A percentile compares a stretch with the other conserved stretches of the same genome.
These are phyloP conservation scores for Chlamydomonas sphaeroides DNA, from an alignment of 139 green algal genomes.

Conservation along the genomic window DNA sequence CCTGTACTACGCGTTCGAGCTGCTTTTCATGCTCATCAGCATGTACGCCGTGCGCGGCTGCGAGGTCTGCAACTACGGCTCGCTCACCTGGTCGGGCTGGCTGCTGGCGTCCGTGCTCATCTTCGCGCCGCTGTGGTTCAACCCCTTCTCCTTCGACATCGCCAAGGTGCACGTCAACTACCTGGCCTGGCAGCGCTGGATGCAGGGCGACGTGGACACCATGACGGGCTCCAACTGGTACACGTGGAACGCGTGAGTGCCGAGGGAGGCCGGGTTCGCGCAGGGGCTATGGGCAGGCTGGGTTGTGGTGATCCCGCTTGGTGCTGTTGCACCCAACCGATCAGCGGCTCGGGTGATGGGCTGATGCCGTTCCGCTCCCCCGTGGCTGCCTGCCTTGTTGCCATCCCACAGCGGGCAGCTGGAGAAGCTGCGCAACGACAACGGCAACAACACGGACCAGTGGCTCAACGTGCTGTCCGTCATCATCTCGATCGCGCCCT, in stretches of 20 bases:
- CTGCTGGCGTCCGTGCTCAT: slow-evolving; percentile 53
- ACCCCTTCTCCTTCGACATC: slow-evolving; percentile 62
- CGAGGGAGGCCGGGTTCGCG: slow-evolving; percentile 9
- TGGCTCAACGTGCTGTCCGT: slow-evolving; percentile 50
- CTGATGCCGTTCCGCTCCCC: no score
- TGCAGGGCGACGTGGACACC: slow-evolving; percentile 60
- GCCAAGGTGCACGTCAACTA: slow-evolving; percentile 56
- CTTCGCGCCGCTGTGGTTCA: slow-evolving; percentile 63
- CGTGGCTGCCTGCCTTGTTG: no score
- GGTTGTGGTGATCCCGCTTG: no score
- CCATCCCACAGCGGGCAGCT: no score
- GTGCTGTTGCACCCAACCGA: no score
- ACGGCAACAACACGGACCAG: slow-evolving; percentile 61
- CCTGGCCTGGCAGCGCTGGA: slow-evolving; percentile 54
- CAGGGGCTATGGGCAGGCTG: no score
- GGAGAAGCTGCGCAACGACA: slow-evolving; percentile 62
- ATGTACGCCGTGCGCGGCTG: slow-evolving; percentile 51
- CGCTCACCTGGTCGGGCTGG: slow-evolving; percentile 58
- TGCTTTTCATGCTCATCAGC: slow-evolving; percentile 50
- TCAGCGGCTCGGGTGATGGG: no score
- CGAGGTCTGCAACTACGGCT: slow-evolving; percentile 40
- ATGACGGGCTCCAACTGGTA: slow-evolving; percentile 57
- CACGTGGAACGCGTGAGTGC: slow-evolving; percentile 55
- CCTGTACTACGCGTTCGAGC: slow-evolving; percentile 62
- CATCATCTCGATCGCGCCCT: slow-evolving; percentile 25